Evolutionary conservation across 305 asterid species (phyloP).

Genomic region (Fraxinus albicans): DNA sequence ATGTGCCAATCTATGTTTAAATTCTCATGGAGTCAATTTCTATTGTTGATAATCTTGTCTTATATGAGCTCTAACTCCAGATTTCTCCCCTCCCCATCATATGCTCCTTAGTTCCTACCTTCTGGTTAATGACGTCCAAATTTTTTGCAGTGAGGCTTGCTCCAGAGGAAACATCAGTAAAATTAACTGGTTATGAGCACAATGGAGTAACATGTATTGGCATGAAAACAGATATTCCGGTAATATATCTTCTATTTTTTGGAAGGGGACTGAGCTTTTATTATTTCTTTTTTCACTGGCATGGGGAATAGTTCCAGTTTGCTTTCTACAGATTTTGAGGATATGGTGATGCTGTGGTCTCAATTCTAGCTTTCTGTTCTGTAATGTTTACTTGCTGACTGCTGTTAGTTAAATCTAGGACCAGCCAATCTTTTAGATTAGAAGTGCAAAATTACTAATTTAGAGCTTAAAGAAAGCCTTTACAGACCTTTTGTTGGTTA

Average conservation of each 20-base stretch:
- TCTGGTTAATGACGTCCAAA: conserved; percentile 23
- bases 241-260: conserved; percentile 29
- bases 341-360: not conserved
- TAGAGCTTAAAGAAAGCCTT: conserved; percentile 13
- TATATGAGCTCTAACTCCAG: not conserved
- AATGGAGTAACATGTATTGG: conserved; percentile 88
- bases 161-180: conserved; percentile 69
- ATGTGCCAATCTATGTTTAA: not conserved
- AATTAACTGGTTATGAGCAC: conserved; percentile 77
- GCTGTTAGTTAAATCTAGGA: conserved; percentile 12
- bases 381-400: conserved; percentile 2
- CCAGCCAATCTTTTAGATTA: not conserved
- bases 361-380: conserved; percentile 3
- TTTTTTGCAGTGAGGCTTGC: conserved; percentile 82
- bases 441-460: not conserved
- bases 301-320: conserved; percentile 18
- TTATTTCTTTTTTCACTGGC: not conserved
- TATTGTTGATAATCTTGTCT: not conserved
- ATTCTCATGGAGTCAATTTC: not conserved
- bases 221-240: conserved; percentile 89
- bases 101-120: not conserved
- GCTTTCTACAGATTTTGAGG: not conserved
- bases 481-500: not conserved
- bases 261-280: not conserved
- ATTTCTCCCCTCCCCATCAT: not conserved